Conservation (phyloP, 129 eudicot genomes). For the Glebionis coronaria region DNA sequence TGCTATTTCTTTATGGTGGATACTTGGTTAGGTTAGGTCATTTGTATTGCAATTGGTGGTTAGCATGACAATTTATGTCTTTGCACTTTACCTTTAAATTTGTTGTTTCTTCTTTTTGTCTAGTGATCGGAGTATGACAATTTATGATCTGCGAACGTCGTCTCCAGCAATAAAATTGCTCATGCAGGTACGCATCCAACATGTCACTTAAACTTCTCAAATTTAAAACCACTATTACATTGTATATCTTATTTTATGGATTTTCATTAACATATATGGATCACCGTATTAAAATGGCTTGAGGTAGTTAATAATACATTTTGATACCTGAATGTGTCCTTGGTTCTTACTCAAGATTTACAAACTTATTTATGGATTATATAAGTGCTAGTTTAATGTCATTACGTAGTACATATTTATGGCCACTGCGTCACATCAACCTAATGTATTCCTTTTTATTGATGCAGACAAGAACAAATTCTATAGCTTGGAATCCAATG, state of each 20-base stretch:
- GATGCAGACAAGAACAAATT: constrained; percentile 81
- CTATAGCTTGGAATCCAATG: constrained; percentile 95
- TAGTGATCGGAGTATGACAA: constrained; percentile 89
- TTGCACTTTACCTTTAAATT: not conserved
- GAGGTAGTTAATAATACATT: not conserved
- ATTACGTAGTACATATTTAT: too few relatives aligned
- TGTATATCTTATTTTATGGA: too few relatives aligned
- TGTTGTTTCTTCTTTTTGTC: constrained; percentile 13
- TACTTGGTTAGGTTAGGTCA: not conserved
- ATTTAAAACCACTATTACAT: too few relatives aligned
- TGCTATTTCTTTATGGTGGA: not conserved
- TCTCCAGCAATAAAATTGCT: constrained; percentile 76
- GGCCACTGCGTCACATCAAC: not conserved
- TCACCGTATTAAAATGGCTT: not conserved
- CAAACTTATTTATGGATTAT: not conserved
- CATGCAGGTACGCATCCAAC: constrained; percentile 56
- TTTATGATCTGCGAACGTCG: constrained; percentile 77
- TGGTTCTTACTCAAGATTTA: not conserved
- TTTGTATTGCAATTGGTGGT: not conserved
- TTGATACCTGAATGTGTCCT: not conserved
- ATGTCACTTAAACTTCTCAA: not conserved
- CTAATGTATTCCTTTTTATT: not conserved
- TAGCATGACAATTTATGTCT: not conserved
- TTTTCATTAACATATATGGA: too few relatives aligned
- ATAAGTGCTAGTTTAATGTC: not conserved